A percentile compares a stretch with the other conserved stretches of the same genome.
Conservation (phyloP, 495 filamentous ascomycete genomes). For the Glarea lozoyensis region DNA sequence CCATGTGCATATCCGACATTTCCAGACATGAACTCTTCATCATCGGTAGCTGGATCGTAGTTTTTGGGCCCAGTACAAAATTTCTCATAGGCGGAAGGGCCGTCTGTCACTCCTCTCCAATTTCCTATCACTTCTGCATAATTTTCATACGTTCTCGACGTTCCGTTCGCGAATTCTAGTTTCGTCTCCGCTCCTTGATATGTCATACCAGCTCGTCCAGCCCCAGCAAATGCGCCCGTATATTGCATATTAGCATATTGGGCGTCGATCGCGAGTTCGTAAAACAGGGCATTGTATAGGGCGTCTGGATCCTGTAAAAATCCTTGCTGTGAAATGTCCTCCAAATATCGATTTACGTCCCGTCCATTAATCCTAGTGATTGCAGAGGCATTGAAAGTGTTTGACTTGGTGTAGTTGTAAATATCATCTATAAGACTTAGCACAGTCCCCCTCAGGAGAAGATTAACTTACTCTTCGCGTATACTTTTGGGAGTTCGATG, state of each 20-base stretch:
- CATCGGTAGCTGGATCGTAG: conserved; percentile 35
- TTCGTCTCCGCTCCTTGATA: conserved; percentile 28
- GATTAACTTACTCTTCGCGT: conserved; percentile 24
- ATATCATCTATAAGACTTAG: conserved; percentile 8
- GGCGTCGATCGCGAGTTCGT: conserved; percentile 8
- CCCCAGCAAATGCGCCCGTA: conserved; percentile 10
- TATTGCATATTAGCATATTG: background rate
- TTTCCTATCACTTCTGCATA: conserved; percentile 21
- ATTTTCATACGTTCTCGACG: conserved; percentile 13
- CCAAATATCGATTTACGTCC: conserved; percentile 4
- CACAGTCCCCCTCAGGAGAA: background rate
- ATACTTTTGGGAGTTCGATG: conserved; percentile 24
- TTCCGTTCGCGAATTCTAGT: conserved; percentile 32
- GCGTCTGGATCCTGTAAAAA: conserved; percentile 28
- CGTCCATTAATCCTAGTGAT: conserved; percentile 12
- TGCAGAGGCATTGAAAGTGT: conserved; percentile 1
- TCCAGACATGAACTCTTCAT: conserved; percentile 34
- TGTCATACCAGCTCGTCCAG: conserved; percentile 18
- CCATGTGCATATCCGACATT: conserved; percentile 23
- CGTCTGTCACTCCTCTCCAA: conserved; percentile 20
- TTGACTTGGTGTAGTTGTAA: background rate
- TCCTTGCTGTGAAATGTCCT: conserved; percentile 2
- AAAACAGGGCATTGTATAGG: conserved; percentile 35
- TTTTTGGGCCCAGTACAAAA: conserved; percentile 19
- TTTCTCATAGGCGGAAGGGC: conserved; percentile 24